These are phyloP conservation scores for Platismatia glauca DNA, from an alignment of 495 filamentous ascomycete species.

Conservation along the genomic window DNA sequence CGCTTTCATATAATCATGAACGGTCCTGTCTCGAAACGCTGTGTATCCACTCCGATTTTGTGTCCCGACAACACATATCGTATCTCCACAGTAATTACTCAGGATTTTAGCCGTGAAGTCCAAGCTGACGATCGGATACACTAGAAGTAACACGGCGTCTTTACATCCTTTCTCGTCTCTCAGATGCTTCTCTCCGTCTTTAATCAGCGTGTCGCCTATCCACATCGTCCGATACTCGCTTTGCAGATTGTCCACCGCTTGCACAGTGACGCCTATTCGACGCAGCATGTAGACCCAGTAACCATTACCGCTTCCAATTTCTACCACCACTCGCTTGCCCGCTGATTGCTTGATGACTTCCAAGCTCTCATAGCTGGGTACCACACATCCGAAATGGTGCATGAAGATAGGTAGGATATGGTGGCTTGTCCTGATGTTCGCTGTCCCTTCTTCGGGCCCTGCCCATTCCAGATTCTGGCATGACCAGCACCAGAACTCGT, in stretches of 20 bases:
- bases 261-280: conserved; percentile 31
- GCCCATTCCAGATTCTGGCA: conserved; percentile 43
- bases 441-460: conserved; percentile 38
- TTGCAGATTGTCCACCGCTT: conserved; percentile 45
- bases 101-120: conserved; percentile 47
- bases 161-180: conserved; percentile 28
- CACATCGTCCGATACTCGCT: conserved; percentile 48
- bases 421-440: conserved; percentile 36
- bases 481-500: conserved; percentile 45
- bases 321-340: conserved; percentile 34
- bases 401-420: conserved; percentile 54
- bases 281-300: conserved; percentile 57
- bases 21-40: conserved; percentile 42
- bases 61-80: conserved; percentile 52
- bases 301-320: conserved; percentile 51
- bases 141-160: conserved; percentile 46
- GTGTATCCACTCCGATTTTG: conserved; percentile 59
- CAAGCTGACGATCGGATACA: conserved; percentile 51
- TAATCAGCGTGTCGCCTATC: conserved; percentile 46
- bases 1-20: conserved; percentile 46
- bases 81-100: conserved; percentile 46
- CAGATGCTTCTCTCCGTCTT: conserved; percentile 41
- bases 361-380: conserved; percentile 47
- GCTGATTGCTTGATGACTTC: conserved; percentile 39
- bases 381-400: conserved; percentile 59